Conservation (phyloP, 2,329 filamentous ascomycete species). For the Sordariomycetes sp. region DNA sequence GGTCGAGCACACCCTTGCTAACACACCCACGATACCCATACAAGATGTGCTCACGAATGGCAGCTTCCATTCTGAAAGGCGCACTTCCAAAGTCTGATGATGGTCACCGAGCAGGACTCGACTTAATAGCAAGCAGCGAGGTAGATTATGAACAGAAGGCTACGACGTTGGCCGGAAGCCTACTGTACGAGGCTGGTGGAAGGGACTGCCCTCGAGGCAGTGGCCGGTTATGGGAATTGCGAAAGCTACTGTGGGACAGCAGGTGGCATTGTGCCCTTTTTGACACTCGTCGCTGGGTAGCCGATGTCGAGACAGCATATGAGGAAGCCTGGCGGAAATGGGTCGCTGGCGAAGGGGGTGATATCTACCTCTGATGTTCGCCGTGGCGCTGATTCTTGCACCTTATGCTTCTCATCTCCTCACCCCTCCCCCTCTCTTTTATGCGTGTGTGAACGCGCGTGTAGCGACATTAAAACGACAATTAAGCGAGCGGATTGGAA, state of each 20-base stretch:
- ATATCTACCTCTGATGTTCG: slow-evolving; percentile 77
- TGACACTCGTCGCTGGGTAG: slow-evolving; percentile 84
- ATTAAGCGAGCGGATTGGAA: too few relatives aligned
- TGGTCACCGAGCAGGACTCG: slow-evolving; percentile 58
- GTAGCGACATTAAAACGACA: too few relatives aligned
- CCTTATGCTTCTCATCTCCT: too few relatives aligned
- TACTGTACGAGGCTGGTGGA: slow-evolving; percentile 49
- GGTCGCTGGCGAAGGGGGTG: slow-evolving; percentile 79
- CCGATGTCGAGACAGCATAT: slow-evolving; percentile 81
- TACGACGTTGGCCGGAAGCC: slow-evolving; percentile 52
- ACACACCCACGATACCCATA: slow-evolving; percentile 88
- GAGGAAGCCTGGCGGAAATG: slow-evolving; percentile 81
- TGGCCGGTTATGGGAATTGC: slow-evolving; percentile 72
- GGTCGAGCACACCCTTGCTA: slow-evolving; percentile 88
- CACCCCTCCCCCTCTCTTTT: too few relatives aligned
- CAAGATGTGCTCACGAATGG: slow-evolving; percentile 99
- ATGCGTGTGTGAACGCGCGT: too few relatives aligned
- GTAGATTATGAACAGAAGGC: slow-evolving; percentile 77
- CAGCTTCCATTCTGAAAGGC: slow-evolving; percentile 84
- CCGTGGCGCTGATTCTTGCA: not conserved
- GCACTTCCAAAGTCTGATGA: slow-evolving; percentile 66
- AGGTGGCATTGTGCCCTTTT: slow-evolving; percentile 85
- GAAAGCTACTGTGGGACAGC: slow-evolving; percentile 72
- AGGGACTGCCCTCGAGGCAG: too few relatives aligned
- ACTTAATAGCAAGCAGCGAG: slow-evolving; percentile 72